phyloP scores from a whole-genome alignment of 148 eudicot species.

The Linanthus parryae region DNA sequence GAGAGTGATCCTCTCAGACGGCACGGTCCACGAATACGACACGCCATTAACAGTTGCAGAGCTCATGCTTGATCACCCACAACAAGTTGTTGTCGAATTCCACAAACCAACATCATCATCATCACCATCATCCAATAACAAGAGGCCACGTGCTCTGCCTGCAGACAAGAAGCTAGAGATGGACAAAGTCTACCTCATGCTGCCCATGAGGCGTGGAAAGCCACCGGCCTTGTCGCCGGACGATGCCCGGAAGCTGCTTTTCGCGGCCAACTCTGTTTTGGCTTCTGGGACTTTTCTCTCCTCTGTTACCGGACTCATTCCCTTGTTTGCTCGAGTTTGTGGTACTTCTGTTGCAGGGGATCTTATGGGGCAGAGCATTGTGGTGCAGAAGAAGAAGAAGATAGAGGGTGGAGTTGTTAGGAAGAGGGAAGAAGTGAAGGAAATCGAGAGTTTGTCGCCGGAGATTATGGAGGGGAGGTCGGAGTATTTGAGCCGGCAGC shows the following conservation, averaged over 20 bases:
- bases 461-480: slow-evolving; percentile 33
- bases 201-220: slow-evolving; percentile 62
- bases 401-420: background rate
- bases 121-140: background rate
- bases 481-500: slow-evolving; percentile 45
- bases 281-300: slow-evolving; percentile 22
- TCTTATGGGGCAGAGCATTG: too few relatives aligned
- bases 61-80: slow-evolving; percentile 78
- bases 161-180: slow-evolving; percentile 57
- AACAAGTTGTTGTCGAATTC: slow-evolving; percentile 68
- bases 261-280: slow-evolving; percentile 26
- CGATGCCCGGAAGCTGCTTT: slow-evolving; percentile 46
- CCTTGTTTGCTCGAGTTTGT: slow-evolving; percentile 43
- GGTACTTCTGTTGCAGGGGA: too few relatives aligned
- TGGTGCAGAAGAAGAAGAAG: too few relatives aligned
- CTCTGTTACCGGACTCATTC: slow-evolving; percentile 35
- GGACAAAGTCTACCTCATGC: slow-evolving; percentile 53
- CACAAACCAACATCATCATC: too few relatives aligned
- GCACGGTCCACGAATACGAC: slow-evolving; percentile 39
- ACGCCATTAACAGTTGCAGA: slow-evolving; percentile 61
- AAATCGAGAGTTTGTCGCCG: slow-evolving; percentile 15
- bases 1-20: slow-evolving; percentile 57
- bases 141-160: slow-evolving; percentile 42
- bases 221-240: slow-evolving; percentile 40
- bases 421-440: slow-evolving; percentile 9